Percentiles rank a stretch among this genome's conserved stretches.
Conservation (phyloP, 2,329 filamentous ascomycete species). For the Fusarium tjaetaba region DNA sequence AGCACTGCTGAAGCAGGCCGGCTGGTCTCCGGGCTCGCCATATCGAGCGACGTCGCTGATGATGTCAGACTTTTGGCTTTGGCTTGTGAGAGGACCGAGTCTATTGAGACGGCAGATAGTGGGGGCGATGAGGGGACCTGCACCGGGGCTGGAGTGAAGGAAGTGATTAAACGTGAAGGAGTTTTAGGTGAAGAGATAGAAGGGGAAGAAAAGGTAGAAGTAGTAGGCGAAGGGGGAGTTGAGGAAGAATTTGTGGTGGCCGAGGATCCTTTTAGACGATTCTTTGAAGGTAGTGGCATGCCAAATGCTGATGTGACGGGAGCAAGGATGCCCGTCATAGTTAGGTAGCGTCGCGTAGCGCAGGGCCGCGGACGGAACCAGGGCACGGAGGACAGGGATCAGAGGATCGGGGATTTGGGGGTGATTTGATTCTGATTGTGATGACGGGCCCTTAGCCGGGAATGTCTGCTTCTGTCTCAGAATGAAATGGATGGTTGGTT, state of each 20-base stretch:
- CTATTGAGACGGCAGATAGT: slow-evolving; percentile 30
- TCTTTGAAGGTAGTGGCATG: slow-evolving; percentile 43
- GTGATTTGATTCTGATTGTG: neutral
- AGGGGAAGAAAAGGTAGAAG: slow-evolving; percentile 20
- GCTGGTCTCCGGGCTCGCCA: slow-evolving; percentile 25
- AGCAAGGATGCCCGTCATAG: slow-evolving; percentile 48
- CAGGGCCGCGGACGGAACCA: neutral
- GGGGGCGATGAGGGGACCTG: slow-evolving; percentile 1
- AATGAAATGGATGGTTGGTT: neutral
- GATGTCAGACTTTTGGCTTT: slow-evolving; percentile 28
- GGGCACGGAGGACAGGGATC: neutral
- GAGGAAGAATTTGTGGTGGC: slow-evolving; percentile 16
- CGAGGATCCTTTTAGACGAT: slow-evolving; percentile 37
- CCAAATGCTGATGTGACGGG: slow-evolving; percentile 50
- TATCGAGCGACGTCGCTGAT: slow-evolving; percentile 22
- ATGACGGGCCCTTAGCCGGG: slow-evolving; percentile 2
- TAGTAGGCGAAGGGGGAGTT: slow-evolving; percentile 26
- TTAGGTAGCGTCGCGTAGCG: neutral
- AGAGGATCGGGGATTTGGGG: slow-evolving; percentile 4
- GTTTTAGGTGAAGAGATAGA: slow-evolving; percentile 18
- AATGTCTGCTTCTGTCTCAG: neutral
- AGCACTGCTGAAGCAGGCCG: slow-evolving; percentile 13
- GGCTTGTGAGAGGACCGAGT: slow-evolving; percentile 33
- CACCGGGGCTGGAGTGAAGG: neutral
- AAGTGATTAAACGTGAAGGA: slow-evolving; percentile 15